Base-by-base conservation (phyloP, 192 early-diverging fungal genomes). In the Backusella parvicylindrica region DNA sequence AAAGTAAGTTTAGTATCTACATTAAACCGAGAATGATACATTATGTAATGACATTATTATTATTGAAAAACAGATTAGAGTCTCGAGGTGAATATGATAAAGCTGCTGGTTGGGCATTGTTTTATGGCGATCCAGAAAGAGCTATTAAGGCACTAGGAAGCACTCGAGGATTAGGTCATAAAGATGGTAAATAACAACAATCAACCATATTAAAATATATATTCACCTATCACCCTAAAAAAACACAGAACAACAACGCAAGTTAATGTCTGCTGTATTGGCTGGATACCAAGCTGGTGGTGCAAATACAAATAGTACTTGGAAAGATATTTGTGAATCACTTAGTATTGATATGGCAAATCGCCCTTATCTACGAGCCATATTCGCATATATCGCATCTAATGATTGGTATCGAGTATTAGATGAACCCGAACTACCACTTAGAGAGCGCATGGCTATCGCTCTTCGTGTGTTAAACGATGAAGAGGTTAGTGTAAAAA, bases 41-140 rank as follows among this genome's bases (percentile, higher is more conserved):
- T 86, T 69, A 78, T 80, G 13, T 80, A 77, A 21, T 73, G 68
- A 28, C 77, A 84, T 16, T 76, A 90, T 35, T 84, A 90, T 71
- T 9, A 38, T 28, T 28, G 8, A 60, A 60, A 21, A 33, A 60
- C 80, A 93, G 91, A 68, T 71, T 97, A 64, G 95, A 97, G 78
- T 64, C 70, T 28, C 80, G 77, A 16, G 88, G 84, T 7, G 86
- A 94, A 66, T 95, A 84, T 75, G 95, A 95, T 66, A 90, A 91
- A 53, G 96, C 97, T 1, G 96, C 97, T 6, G 95, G 90, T 15
- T 89, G 89, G 85, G 92, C 95, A 3, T 87, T 99, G 63, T 96
- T 99, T 68, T 91, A 95, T 81, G 91, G 91, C 47, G 81, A 89
- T 71, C 83, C 91, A 23, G 89, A 88, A 74, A 86, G 94, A 50